A percentile compares a stretch with the other conserved stretches of the same genome.
phyloP scores from a whole-genome alignment of 2,329 filamentous ascomycete species.

The Hortaea sp. region DNA sequence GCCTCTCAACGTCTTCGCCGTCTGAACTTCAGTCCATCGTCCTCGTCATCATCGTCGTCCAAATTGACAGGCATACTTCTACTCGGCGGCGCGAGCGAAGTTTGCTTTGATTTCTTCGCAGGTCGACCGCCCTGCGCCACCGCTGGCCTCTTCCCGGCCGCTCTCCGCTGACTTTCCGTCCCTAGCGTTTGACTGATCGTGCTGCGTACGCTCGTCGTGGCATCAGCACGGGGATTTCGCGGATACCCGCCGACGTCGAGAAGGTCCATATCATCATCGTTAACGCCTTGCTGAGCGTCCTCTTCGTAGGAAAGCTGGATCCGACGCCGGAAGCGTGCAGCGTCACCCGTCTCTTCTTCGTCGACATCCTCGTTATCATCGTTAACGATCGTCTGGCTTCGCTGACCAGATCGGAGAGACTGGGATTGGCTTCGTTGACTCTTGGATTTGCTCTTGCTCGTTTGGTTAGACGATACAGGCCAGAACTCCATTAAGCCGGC shows the following conservation, averaged over 20 bases:
- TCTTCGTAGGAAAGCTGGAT: conserved; percentile 16
- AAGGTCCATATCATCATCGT: conserved; percentile 6
- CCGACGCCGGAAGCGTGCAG: conserved; percentile 20
- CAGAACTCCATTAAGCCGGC: conserved; percentile 64
- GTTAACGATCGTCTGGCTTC: neutral
- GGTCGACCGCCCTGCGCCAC: conserved; percentile 11
- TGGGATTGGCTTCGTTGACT: conserved; percentile 12
- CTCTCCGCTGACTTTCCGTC: conserved; percentile 9
- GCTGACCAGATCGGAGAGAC: conserved; percentile 4
- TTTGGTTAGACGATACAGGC: conserved; percentile 33
- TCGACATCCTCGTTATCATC: conserved; percentile 5
- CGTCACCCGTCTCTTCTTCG: conserved; percentile 14
- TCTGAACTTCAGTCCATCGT: conserved; percentile 42
- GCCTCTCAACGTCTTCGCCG: conserved; percentile 26
- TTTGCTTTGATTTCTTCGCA: conserved; percentile 24
- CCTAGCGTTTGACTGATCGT: conserved; percentile 14
- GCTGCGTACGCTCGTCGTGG: conserved; percentile 8
- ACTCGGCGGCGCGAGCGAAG: conserved; percentile 10
- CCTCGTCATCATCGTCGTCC: conserved; percentile 4
- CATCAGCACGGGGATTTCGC: conserved; percentile 9
- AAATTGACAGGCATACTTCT: conserved; percentile 11
- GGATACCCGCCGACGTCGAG: conserved; percentile 8
- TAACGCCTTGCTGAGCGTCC: conserved; percentile 15
- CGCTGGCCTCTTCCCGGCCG: conserved; percentile 20
- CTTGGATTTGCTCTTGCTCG: conserved; percentile 13